phyloP scores from a whole-genome alignment of 2,329 filamentous ascomycete genomes.

The Aspergillus japonicus region DNA sequence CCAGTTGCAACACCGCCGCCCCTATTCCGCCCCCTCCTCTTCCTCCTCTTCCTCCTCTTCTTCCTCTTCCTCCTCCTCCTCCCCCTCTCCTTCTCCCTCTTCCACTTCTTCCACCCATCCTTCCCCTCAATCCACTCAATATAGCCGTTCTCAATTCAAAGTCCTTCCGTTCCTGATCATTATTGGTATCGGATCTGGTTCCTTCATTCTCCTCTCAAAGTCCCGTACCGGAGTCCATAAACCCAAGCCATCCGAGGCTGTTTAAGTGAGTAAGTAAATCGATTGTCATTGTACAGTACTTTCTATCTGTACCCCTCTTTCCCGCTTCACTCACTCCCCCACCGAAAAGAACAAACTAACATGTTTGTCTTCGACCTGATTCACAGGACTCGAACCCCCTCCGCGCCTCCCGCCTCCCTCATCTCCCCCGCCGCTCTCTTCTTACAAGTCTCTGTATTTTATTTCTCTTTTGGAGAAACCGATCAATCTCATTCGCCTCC shows the following conservation, averaged over 20 bases:
- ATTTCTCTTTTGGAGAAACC: no score
- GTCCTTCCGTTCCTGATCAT: slow-evolving; percentile 47
- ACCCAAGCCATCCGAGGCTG: slow-evolving; percentile 48
- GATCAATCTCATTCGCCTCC: no score
- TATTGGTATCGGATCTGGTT: slow-evolving; percentile 48
- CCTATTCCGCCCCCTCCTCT: slow-evolving; percentile 14
- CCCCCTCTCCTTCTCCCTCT: slow-evolving; percentile 5
- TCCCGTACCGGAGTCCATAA: slow-evolving; percentile 45
- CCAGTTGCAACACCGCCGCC: slow-evolving; percentile 15
- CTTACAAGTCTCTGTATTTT: no score
- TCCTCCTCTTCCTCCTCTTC: slow-evolving; percentile 1
- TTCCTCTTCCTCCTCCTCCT: slow-evolving; percentile 8
- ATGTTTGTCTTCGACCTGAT: not conserved
- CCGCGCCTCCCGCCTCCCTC: not conserved
- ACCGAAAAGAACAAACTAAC: not conserved
- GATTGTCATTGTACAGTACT: slow-evolving; percentile 39
- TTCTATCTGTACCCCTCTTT: not conserved
- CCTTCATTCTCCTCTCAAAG: slow-evolving; percentile 54
- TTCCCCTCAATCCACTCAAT: slow-evolving; percentile 22
- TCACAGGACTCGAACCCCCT: not conserved
- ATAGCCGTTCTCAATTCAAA: slow-evolving; percentile 39
- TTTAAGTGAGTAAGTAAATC: not conserved
- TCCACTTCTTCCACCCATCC: slow-evolving; percentile 13
- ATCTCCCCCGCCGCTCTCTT: not conserved
- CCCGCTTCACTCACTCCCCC: not conserved